Conservation (phyloP, 345 rosid genomes). For the Hypericum androsaemum region DNA sequence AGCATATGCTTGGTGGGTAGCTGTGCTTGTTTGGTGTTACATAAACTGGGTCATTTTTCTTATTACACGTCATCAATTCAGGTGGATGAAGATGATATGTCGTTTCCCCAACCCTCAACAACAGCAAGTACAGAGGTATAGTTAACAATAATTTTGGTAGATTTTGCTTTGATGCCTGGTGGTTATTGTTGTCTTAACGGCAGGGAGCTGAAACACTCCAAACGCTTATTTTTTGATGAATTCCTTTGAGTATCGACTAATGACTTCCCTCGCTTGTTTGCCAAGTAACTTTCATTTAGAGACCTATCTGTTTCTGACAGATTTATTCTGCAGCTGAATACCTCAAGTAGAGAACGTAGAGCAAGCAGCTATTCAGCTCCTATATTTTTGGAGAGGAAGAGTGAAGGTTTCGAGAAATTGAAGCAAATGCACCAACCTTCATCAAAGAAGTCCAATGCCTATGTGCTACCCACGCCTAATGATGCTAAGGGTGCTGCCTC, state of each 20-base stretch:
- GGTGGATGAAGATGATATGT: conserved; percentile 53
- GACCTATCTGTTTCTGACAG: conserved; percentile 4
- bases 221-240: too few relatives aligned
- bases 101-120: conserved; percentile 35
- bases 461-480: conserved; percentile 73
- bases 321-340: conserved; percentile 32
- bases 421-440: conserved; percentile 39
- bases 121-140: conserved; percentile 46
- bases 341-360: conserved; percentile 33
- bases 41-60: conserved; percentile 3
- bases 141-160: conserved; percentile 2
- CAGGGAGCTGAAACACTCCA: too few relatives aligned
- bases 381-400: conserved; percentile 59
- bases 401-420: conserved; percentile 46
- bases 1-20: too few relatives aligned
- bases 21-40: background rate
- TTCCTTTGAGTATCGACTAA: too few relatives aligned
- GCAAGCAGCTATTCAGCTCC: conserved; percentile 82
- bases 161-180: too few relatives aligned
- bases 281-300: background rate
- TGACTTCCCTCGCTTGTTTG: too few relatives aligned
- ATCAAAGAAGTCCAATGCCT: conserved; percentile 40
- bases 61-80: conserved; percentile 20
- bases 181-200: too few relatives aligned
- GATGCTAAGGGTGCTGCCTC: conserved; percentile 39